A percentile compares a stretch with the other conserved stretches of the same genome.
Conservation (phyloP, 257 asterid species). For the Solanum piurae region DNA sequence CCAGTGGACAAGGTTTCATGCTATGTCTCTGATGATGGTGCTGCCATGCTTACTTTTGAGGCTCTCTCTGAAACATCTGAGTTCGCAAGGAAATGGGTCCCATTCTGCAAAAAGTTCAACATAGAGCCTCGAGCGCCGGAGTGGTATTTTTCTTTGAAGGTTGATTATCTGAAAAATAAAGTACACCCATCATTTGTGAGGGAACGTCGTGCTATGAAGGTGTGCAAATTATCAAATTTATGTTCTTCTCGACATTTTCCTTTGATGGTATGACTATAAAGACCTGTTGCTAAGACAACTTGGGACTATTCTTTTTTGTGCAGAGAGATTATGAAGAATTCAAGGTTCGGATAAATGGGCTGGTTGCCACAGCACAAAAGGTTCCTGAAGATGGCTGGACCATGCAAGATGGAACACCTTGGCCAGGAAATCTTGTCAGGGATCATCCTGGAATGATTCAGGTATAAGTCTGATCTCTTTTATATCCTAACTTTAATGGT, state of each 20-base stretch:
- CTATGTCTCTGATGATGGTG: slow-evolving; percentile 97
- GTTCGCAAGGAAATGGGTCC: slow-evolving; percentile 95
- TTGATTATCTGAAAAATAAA: slow-evolving; percentile 85
- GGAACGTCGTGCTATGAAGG: slow-evolving; percentile 99
- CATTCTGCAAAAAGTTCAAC: slow-evolving; percentile 77
- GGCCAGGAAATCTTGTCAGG: slow-evolving; percentile 97
- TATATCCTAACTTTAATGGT: background rate
- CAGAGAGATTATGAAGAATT: slow-evolving; percentile 97
- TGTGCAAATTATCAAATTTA: slow-evolving; percentile 8
- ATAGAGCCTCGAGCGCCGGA: slow-evolving; percentile 97
- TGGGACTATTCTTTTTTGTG: background rate
- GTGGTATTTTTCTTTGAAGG: slow-evolving; percentile 79
- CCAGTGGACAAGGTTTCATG: slow-evolving; percentile 88
- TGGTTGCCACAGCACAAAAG: slow-evolving; percentile 84
- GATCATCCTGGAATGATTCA: slow-evolving; percentile 99
- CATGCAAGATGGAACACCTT: slow-evolving; percentile 96
- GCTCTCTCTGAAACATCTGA: slow-evolving; percentile 97
- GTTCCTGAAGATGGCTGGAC: slow-evolving; percentile 99
- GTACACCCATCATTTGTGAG: slow-evolving; percentile 83
- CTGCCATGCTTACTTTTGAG: slow-evolving; percentile 98
- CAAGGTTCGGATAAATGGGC: slow-evolving; percentile 70
- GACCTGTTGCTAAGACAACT: background rate
- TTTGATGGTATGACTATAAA: background rate
- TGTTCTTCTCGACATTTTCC: background rate
- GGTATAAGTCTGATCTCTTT: slow-evolving; percentile 26